phyloP scores from a whole-genome alignment of 352 stramenopile genomes.

The Globisporangium ultimum region DNA sequence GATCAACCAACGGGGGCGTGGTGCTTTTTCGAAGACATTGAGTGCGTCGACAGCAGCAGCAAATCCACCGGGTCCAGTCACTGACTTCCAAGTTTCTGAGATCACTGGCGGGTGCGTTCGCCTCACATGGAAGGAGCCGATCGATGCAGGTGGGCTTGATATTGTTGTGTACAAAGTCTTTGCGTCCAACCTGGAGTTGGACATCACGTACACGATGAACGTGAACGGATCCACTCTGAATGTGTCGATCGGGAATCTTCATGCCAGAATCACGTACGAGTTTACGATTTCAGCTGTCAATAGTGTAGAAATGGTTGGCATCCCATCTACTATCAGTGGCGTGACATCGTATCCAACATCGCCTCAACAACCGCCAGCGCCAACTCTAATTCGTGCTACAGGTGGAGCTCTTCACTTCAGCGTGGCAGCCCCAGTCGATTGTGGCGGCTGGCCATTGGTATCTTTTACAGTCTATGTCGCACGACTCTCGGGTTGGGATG shows the following conservation, averaged over 20 bases:
- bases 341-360: slow-evolving; percentile 13
- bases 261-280: slow-evolving; percentile 18
- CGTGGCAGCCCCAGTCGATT: slow-evolving; percentile 32
- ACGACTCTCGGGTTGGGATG: slow-evolving; percentile 14
- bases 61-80: slow-evolving; percentile 19
- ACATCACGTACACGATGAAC: slow-evolving; percentile 7
- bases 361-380: slow-evolving; percentile 21
- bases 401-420: slow-evolving; percentile 39
- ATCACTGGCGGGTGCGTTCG: slow-evolving; percentile 24
- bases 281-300: slow-evolving; percentile 34
- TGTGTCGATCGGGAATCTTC: slow-evolving; percentile 21
- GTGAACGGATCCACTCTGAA: slow-evolving; percentile 8
- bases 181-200: slow-evolving; percentile 12
- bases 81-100: slow-evolving; percentile 7
- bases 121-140: slow-evolving; percentile 26
- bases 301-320: slow-evolving; percentile 12
- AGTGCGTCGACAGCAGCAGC: slow-evolving; percentile 18
- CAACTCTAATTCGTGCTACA: slow-evolving; percentile 30
- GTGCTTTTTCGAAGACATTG: slow-evolving; percentile 19
- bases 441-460: slow-evolving; percentile 26
- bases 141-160: slow-evolving; percentile 25
- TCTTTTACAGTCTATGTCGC: slow-evolving; percentile 29
- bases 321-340: not conserved
- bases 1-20: slow-evolving; percentile 21
- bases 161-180: slow-evolving; percentile 25